Evolutionary conservation across 768 basidiomycete genomes (phyloP).

Genomic region (Lentinula boryana): DNA sequence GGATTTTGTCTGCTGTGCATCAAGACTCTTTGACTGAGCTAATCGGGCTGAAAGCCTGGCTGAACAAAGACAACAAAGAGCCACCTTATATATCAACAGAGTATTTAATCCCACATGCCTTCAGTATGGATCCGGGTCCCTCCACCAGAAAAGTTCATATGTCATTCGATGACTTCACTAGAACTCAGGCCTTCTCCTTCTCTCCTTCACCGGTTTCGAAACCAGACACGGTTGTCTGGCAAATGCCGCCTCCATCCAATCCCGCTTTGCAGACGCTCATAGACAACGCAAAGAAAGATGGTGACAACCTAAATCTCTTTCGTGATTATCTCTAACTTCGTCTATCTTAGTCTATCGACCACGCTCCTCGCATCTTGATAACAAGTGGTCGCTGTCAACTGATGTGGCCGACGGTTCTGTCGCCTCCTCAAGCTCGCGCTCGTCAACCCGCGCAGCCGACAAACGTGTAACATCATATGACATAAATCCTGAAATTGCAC

Average conservation of each 20-base stretch:
- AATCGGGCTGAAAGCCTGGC: too few relatives aligned
- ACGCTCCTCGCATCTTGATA: not conserved
- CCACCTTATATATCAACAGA: not conserved
- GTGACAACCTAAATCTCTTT: not conserved
- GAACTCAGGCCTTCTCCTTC: not conserved
- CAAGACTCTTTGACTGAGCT: not conserved
- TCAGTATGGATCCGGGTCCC: not conserved
- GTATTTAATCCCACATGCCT: not conserved
- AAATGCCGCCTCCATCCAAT: conserved; percentile 4
- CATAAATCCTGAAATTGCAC: not conserved
- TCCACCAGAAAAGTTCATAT: not conserved
- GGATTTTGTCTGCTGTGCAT: too few relatives aligned
- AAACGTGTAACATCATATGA: not conserved
- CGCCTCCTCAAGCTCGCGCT: not conserved
- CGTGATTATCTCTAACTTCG: not conserved
- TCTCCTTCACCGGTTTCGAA: not conserved
- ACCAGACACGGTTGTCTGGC: not conserved
- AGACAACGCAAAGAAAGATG: not conserved
- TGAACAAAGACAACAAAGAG: not conserved
- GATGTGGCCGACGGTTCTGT: not conserved
- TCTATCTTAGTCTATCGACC: not conserved
- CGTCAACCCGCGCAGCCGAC: not conserved
- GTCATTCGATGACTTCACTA: conserved; percentile 2
- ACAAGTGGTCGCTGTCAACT: not conserved
- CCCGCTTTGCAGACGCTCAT: not conserved